A percentile compares a stretch with the other conserved stretches of the same genome.
These are phyloP conservation scores for Priceomyces castillae DNA, from an alignment of 805 yeast genomes.

Conservation along the genomic window DNA sequence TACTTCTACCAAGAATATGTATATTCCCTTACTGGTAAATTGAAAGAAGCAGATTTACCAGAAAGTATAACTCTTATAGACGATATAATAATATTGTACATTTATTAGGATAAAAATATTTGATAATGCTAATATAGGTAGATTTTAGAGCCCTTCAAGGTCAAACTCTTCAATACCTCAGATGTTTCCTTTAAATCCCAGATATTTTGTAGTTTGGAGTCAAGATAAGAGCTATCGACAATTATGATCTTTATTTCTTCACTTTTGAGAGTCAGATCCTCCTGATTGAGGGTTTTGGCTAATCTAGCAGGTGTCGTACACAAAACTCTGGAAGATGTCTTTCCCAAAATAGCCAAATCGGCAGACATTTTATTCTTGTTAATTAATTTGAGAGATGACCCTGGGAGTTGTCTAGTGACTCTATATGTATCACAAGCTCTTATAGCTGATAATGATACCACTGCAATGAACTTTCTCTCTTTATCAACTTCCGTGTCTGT, in stretches of 20 bases:
- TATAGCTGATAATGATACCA: slow-evolving; percentile 72
- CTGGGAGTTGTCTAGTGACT: slow-evolving; percentile 46
- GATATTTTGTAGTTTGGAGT: slow-evolving; percentile 55
- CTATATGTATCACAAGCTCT: slow-evolving; percentile 85
- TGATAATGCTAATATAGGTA: slow-evolving; percentile 46
- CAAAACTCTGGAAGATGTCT: slow-evolving; percentile 48
- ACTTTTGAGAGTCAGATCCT: slow-evolving; percentile 37
- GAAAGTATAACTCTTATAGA: background rate
- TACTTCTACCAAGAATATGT: slow-evolving; percentile 23
- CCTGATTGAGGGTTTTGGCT: slow-evolving; percentile 44
- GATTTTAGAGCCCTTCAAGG: slow-evolving; percentile 40
- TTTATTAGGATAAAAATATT: background rate
- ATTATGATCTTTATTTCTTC: slow-evolving; percentile 52
- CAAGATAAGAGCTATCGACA: slow-evolving; percentile 60
- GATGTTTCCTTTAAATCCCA: slow-evolving; percentile 57
- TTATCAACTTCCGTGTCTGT: slow-evolving; percentile 10
- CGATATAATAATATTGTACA: slow-evolving; percentile 3
- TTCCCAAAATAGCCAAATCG: slow-evolving; percentile 49
- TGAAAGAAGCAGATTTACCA: background rate
- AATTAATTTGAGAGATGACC: slow-evolving; percentile 66
- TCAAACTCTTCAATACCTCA: slow-evolving; percentile 38
- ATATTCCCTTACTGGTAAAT: slow-evolving; percentile 22
- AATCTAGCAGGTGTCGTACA: slow-evolving; percentile 66
- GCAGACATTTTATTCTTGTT: slow-evolving; percentile 69
- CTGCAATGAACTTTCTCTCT: slow-evolving; percentile 46